Base-by-base conservation (phyloP, 257 asterid genomes). In the Solanum boliviense region DNA sequence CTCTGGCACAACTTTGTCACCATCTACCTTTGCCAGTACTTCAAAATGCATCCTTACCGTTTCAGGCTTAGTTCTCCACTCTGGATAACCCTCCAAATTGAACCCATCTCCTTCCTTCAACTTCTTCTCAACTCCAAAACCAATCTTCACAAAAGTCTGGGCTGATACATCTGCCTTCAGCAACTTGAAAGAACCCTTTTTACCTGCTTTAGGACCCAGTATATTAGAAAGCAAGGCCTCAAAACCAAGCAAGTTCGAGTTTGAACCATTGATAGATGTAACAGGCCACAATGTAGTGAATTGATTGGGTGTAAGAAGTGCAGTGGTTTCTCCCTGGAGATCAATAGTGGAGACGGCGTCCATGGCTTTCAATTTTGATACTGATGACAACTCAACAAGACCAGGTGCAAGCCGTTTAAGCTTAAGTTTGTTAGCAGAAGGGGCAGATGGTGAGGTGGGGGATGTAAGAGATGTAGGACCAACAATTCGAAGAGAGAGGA, bases 321-420 rank as follows among this genome's bases (percentile, higher is more conserved):
- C 89, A 11, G 98, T 94, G 21, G 96, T 89, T 88, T 94, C 99
- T 78, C 96, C 94, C 38, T 89, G 94, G 89, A 94, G 90, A 89
- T 93, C 94, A 82, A 94, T n/a, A 82, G 95, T 74, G 62, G 96
- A 87, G 48, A 89, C 21, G 7, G 93, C 87, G 13, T 88, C 91
- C 84, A 78, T 27, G 27, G 92, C 36, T 88, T 89, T 93, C 84
- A 86, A 89, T 76, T 94, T 97, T 15, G 99, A 93, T 41, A 94
- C 95, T 31, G 98, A 94, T 71, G 98, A 97, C 73, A 97, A 90
- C 94, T 97, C 99, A 73, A 97, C 99, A 1, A 96, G 94, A 84
- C 99, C 99, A 31, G 99, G 99, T 15, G 99, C 98, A 4, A 97
- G 98, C 84, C 98, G 97, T 93, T 94, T 97, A 44, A 97, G 94